Percentiles rank a stretch among this genome's conserved stretches.
Evolutionary conservation across 805 yeast species (phyloP).

Genomic region (Kockiozyma suomiensis): DNA sequence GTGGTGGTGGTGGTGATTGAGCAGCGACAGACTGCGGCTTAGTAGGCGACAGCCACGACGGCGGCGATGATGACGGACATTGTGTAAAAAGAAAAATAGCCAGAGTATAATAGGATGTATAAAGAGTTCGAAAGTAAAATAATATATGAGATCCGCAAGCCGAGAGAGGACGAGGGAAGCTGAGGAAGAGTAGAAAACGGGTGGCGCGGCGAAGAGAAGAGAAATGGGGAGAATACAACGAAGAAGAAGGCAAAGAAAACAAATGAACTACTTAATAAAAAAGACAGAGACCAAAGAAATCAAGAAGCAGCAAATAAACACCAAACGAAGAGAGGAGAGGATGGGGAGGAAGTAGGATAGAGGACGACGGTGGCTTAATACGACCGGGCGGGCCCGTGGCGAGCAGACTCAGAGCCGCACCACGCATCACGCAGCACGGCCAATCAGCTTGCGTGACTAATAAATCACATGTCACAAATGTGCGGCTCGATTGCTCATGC

Average conservation of each 20-base stretch:
- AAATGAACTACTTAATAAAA: background rate
- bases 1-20: background rate
- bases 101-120: background rate
- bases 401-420: no score
- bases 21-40: conserved; percentile 4
- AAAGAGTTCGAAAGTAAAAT: background rate
- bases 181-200: no score
- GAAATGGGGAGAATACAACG: no score
- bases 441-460: no score
- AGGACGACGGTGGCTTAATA: background rate
- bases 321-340: background rate
- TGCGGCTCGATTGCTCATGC: no score
- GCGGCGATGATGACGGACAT: conserved; percentile 11
- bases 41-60: conserved; percentile 16
- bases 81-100: no score
- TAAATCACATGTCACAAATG: background rate
- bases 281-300: background rate
- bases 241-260: background rate
- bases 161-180: no score
- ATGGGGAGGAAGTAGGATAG: background rate
- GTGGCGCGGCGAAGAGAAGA: no score
- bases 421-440: no score
- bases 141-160: background rate
- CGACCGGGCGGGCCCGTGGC: background rate
- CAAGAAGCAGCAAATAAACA: no score